Conservation (phyloP, 2,329 filamentous ascomycete species). For the Colletotrichum musicola region DNA sequence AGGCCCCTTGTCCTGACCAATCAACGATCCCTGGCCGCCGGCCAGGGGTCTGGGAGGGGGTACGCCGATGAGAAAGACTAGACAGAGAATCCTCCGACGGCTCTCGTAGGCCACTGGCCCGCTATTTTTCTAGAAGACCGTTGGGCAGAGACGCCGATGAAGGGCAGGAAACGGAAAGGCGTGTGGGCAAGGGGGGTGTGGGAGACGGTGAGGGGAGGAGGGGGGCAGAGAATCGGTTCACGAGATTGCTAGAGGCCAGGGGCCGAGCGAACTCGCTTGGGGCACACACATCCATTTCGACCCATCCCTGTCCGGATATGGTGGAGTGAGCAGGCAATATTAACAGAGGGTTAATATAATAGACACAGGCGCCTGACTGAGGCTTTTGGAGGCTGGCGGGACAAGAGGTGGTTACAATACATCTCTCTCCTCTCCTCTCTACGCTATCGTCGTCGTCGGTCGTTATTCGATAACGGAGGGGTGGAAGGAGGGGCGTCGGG, state of each 20-base stretch:
- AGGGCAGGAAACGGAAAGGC: conserved; percentile 55
- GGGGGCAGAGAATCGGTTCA: conserved; percentile 57
- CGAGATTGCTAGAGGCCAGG: conserved; percentile 59
- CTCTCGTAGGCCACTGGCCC: conserved; percentile 54
- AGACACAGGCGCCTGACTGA: conserved; percentile 40
- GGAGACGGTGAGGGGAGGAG: conserved; percentile 39
- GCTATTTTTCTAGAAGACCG: conserved; percentile 60
- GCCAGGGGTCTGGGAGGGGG: conserved; percentile 43
- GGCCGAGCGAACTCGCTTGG: conserved; percentile 51
- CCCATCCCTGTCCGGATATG: conserved; percentile 38
- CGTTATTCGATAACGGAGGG: conserved; percentile 10
- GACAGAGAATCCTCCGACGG: conserved; percentile 61
- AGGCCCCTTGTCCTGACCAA: conserved; percentile 41
- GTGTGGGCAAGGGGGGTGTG: conserved; percentile 44
- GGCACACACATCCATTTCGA: conserved; percentile 30
- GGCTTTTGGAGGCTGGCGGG: conserved; percentile 34
- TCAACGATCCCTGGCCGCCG: conserved; percentile 39
- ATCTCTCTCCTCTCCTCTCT: conserved; percentile 15
- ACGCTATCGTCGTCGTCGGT: too few species aligned
- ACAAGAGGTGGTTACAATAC: conserved; percentile 14
- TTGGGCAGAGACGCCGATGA: conserved; percentile 58
- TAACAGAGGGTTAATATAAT: conserved; percentile 39
- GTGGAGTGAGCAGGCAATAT: conserved; percentile 38
- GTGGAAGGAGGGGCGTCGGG: conserved; percentile 15
- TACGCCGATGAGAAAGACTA: conserved; percentile 55